Percentiles rank a stretch among this genome's conserved stretches.
These are phyloP conservation scores for Penicillium bovifimosum DNA, from an alignment of 495 filamentous ascomycete genomes.

Conservation along the genomic window DNA sequence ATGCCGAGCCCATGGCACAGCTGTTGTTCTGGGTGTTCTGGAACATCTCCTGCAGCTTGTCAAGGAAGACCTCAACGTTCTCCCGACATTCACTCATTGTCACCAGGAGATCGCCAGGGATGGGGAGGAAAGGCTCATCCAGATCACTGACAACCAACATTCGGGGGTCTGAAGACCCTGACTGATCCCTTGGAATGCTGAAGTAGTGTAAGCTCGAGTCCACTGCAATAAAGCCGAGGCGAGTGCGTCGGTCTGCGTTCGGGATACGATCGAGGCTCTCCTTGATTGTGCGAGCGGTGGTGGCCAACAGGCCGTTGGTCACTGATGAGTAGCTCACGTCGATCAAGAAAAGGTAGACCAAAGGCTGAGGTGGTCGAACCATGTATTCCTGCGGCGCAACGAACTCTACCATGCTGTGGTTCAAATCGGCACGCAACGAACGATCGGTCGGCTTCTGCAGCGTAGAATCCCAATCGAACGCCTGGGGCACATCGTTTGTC, in stretches of 20 bases:
- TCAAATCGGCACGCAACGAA: conserved; percentile 85
- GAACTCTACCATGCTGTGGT: conserved; percentile 92
- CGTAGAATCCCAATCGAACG: conserved; percentile 95
- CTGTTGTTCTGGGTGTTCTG: conserved; percentile 79
- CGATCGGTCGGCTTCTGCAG: conserved; percentile 84
- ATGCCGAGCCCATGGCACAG: conserved; percentile 88
- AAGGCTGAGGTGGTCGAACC: conserved; percentile 93
- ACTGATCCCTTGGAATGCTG: conserved; percentile 79
- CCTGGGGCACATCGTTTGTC: conserved; percentile 96
- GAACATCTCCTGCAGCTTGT: conserved; percentile 94
- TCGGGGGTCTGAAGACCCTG: conserved; percentile 71
- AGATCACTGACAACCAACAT: conserved; percentile 96
- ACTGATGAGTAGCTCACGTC: conserved; percentile 94
- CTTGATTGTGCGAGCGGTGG: conserved; percentile 85
- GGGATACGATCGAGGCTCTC: conserved; percentile 96
- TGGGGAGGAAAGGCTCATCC: conserved; percentile 94
- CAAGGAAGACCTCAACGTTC: conserved; percentile 86
- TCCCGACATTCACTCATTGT: conserved; percentile 82
- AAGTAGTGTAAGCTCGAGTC: conserved; percentile 97
- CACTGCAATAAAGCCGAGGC: conserved; percentile 91
- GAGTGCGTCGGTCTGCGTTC: conserved; percentile 88
- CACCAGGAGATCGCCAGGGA: conserved; percentile 87
- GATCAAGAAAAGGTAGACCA: conserved; percentile 97
- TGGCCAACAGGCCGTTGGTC: conserved; percentile 88
- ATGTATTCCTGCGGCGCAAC: conserved; percentile 98